These are phyloP conservation scores for Onygenales sp. DNA, from an alignment of 2,329 filamentous ascomycete species.

Conservation along the genomic window DNA sequence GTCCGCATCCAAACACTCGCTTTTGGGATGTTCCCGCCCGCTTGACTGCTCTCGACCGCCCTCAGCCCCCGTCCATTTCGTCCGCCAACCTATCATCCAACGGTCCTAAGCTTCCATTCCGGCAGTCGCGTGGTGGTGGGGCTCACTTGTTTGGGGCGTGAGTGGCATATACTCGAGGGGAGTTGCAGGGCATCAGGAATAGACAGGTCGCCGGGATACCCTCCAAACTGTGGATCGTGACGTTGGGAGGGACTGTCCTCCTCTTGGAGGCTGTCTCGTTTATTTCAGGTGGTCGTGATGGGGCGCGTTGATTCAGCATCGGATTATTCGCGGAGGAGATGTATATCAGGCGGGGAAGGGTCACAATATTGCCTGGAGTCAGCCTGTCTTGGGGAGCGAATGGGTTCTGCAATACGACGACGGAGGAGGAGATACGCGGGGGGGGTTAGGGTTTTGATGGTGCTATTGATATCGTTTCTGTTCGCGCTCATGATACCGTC, in stretches of 20 bases:
- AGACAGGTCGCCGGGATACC: neutral
- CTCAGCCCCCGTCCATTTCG: too few species aligned
- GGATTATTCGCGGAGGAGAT: neutral
- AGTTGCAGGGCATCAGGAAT: neutral
- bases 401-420: neutral
- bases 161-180: too few species aligned
- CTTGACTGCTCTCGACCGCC: too few species aligned
- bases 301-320: neutral
- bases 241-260: slow-evolving; percentile 11
- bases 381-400: neutral
- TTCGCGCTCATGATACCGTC: slow-evolving; percentile 21
- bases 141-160: too few species aligned
- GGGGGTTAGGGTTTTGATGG: neutral
- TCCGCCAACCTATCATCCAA: too few species aligned
- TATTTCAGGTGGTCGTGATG: slow-evolving; percentile 7
- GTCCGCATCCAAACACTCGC: too few species aligned
- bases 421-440: neutral
- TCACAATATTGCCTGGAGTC: neutral
- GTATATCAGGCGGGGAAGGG: neutral
- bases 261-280: slow-evolving; percentile 9
- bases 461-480: neutral
- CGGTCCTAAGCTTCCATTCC: too few species aligned
- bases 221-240: slow-evolving; percentile 4
- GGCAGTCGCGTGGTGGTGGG: too few species aligned
- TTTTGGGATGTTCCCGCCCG: too few species aligned